Conservation (phyloP, 306 rosid genomes). For the Senna siamea region DNA sequence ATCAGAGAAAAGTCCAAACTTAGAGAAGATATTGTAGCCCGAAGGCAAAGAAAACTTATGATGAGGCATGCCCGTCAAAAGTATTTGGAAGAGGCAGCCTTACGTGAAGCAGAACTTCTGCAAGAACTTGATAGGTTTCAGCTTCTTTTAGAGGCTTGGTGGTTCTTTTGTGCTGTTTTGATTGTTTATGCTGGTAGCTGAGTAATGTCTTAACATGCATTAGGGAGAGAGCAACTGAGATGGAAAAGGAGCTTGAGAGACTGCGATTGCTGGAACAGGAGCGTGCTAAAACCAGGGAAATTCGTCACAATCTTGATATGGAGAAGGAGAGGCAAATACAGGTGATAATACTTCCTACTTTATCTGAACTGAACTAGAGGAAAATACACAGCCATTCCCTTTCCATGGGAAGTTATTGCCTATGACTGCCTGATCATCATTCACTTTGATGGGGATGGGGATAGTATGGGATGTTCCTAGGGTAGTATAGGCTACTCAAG, state of each 20-base stretch:
- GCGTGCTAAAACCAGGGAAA: slow-evolving; percentile 89
- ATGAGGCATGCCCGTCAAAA: slow-evolving; percentile 74
- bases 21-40: slow-evolving; percentile 69
- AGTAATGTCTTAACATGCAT: slow-evolving; percentile 35
- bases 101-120: slow-evolving; percentile 77
- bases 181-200: slow-evolving; percentile 35
- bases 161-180: slow-evolving; percentile 21
- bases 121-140: slow-evolving; percentile 88
- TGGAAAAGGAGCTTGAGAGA: slow-evolving; percentile 87
- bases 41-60: slow-evolving; percentile 75
- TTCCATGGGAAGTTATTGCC: background rate
- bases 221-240: slow-evolving; percentile 82
- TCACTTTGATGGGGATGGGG: too few relatives aligned
- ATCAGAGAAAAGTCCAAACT: slow-evolving; percentile 75
- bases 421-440: background rate
- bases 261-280: slow-evolving; percentile 79
- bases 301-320: slow-evolving; percentile 86
- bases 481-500: too few relatives aligned
- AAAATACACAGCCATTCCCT: background rate
- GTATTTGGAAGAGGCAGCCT: slow-evolving; percentile 72
- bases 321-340: slow-evolving; percentile 95
- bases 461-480: too few relatives aligned
- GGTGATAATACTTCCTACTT: slow-evolving; percentile 48
- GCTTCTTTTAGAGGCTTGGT: slow-evolving; percentile 28
- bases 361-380: background rate